Conservation (phyloP, 495 filamentous ascomycete genomes). For the Penicillium parvum region DNA sequence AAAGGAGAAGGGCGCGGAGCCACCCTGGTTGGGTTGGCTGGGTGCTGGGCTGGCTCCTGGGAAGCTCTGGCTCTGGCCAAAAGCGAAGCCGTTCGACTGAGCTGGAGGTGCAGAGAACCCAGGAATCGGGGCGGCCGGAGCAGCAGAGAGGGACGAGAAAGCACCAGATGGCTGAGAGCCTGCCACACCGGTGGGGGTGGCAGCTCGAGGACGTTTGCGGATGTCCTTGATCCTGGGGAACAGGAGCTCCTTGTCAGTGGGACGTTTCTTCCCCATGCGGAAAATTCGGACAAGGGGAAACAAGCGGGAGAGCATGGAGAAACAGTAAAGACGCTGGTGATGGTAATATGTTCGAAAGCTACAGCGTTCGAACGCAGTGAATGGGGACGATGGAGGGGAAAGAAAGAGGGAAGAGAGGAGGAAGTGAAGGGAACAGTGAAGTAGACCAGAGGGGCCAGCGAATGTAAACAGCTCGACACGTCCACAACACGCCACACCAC, state of each 20-base stretch:
- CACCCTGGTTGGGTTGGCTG: slow-evolving; percentile 26
- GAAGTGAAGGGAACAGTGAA: not conserved
- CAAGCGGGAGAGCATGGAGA: too few relatives aligned
- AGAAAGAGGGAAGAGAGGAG: slow-evolving; percentile 3
- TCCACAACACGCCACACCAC: slow-evolving; percentile 1
- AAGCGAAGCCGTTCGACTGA: slow-evolving; percentile 37
- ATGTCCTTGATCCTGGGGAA: slow-evolving; percentile 35
- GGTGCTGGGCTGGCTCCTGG: slow-evolving; percentile 32
- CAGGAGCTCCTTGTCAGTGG: slow-evolving; percentile 3
- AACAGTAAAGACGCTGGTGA: not conserved
- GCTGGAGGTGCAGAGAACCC: slow-evolving; percentile 27
- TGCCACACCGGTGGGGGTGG: slow-evolving; percentile 15
- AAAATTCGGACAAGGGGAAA: not conserved
- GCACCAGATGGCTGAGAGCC: slow-evolving; percentile 14
- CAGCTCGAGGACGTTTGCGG: slow-evolving; percentile 27
- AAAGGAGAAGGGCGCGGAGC: slow-evolving; percentile 37
- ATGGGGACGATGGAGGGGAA: too few relatives aligned
- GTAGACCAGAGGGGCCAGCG: not conserved
- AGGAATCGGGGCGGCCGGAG: slow-evolving; percentile 26
- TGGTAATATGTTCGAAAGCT: not conserved
- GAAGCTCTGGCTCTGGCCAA: slow-evolving; percentile 48
- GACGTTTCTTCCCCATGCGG: not conserved
- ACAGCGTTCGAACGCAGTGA: too few relatives aligned
- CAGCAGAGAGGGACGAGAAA: slow-evolving; percentile 24
- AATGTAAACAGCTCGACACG: not conserved